Conservation (phyloP, 257 asterid genomes). For the Solanum etuberosum region DNA sequence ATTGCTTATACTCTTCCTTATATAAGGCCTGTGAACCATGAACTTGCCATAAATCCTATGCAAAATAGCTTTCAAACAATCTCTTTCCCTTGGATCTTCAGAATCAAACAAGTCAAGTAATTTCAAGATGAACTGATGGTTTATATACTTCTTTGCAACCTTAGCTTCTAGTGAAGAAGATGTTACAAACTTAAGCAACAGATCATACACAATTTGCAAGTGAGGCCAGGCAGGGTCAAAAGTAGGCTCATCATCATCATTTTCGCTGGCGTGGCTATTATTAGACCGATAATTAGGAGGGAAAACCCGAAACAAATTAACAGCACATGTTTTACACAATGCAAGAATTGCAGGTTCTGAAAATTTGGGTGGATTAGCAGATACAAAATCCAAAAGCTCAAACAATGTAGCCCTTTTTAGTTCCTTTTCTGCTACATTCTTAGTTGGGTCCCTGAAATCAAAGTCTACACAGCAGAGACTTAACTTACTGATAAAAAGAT, state of each 20-base stretch:
- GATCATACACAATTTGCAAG: constrained; percentile 66
- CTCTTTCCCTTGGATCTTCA: constrained; percentile 89
- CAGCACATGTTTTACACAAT: constrained; percentile 68
- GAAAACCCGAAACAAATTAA: constrained; percentile 61
- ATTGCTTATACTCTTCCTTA: constrained; percentile 55
- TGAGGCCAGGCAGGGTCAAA: constrained; percentile 88
- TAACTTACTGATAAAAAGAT: constrained; percentile 80
- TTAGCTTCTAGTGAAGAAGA: constrained; percentile 59
- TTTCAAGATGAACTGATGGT: constrained; percentile 47
- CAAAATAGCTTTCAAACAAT: constrained; percentile 58
- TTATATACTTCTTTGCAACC: constrained; percentile 59
- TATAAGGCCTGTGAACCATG: constrained; percentile 72
- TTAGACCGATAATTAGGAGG: constrained; percentile 45
- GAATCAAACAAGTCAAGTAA: constrained; percentile 70
- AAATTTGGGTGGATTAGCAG: constrained; percentile 48
- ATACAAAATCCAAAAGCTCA: constrained; percentile 71
- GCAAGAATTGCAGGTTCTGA: constrained; percentile 65
- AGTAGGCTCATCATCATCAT: constrained; percentile 59
- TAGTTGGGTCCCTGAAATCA: constrained; percentile 58
- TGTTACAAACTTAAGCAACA: constrained; percentile 58
- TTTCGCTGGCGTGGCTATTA: constrained; percentile 19
- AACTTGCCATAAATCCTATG: constrained; percentile 85
- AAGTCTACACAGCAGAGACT: constrained; percentile 74
- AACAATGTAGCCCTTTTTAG: constrained; percentile 56
- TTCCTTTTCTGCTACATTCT: constrained; percentile 51